Base-by-base conservation (phyloP, 306 rosid genomes). In the Macrotyloma uniflorum region DNA sequence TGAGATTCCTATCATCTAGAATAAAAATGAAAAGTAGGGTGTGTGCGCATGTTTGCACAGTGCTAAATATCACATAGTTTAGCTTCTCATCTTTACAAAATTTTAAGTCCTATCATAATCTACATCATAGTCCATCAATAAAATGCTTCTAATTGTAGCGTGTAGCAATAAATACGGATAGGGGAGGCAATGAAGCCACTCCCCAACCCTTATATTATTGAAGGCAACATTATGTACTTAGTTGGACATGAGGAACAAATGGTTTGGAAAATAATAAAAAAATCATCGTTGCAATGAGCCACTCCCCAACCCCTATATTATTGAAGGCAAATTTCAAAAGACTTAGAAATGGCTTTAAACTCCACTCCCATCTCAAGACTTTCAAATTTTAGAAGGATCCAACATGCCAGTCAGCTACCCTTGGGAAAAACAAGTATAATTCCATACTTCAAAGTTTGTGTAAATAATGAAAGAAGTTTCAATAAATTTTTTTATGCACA, bases 281-380 rank as follows among this genome's bases (percentile, higher is more conserved):
- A 61, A 7, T 13, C 4, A 59, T 30, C 6, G 30, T 61, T 61
- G 15, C 40, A 23, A 67, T 23, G n/a, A 12, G 72, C 36, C 51
- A 40, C 15, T 43, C 22, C 30, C 18, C 15, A 54, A 10, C 3
- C 16, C 32, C 12, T 20, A 13, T 11, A 58, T 14, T 55, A 45
- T 54, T 42, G 4, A 30, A n/a, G 19, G 30, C 1, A 51, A 10
- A 54, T 26, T 16, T 38, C 18, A 11, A 59, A 43, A 12, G 7
- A 30, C 14, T 42, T 30, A 10, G 26, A 68, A 68, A 55, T 67
- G 69, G 38, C 64, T 68, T 78, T 5, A 23, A 62, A 58, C 58
- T 54, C 35, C 1, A 5, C 24, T 33, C 15, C 50, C 28, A 42
- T 16, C 19, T 11, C 14, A 13, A 54, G 16, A 42, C 15, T 66